Base-by-base conservation (phyloP, 2,329 filamentous ascomycete genomes). In the Apiospora marii region DNA sequence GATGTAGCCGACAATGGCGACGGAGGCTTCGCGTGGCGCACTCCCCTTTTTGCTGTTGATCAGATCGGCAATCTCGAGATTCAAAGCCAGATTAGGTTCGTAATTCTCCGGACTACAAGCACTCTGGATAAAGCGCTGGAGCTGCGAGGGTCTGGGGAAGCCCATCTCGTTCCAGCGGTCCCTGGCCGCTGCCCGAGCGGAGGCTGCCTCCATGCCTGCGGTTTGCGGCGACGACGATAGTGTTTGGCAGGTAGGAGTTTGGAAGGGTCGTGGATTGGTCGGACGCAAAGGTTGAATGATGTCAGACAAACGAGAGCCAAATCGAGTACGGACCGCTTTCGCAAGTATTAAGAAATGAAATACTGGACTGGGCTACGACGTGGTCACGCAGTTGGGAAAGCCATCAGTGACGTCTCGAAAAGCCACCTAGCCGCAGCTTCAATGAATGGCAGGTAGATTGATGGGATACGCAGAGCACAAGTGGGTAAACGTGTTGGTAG, bases 31-130 rank as follows among this genome's bases (percentile, higher is more conserved):
- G 80, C 96, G 94, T 75, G 96, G 96, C 85, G 95, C 92, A 83
- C 93, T 94, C 80, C 96, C 96, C 86, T 98, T 98, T 87, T 98
- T 99, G 80, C 92, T 92, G 84, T 99, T 99, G 87, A 99, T 94
- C 79, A 98, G 86, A 85, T 99, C 96, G 79, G 95, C 88, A 79
- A 99, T 97, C 88, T 99, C 96, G 81, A 99, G 93, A 81, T 96
- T 97, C 75, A 99, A 87, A 73, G 95, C 96, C 71, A 99, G 92
- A 81, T 99, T 98, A 75, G 96, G 96, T 86, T 99, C 96, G 87
- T 95, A 98, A 86, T 98, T 98, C 82, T 97, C 94, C 70, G 96
- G 94, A 80, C 96, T 97, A 87, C 96, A 98, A 76, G 96, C 96
- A 85, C 95, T 95, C 82, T 96, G 92, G 83, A 99, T 97, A 84